Evolutionary conservation across 2,329 filamentous ascomycete species (phyloP).

Genomic region (Curvularia lunata): DNA sequence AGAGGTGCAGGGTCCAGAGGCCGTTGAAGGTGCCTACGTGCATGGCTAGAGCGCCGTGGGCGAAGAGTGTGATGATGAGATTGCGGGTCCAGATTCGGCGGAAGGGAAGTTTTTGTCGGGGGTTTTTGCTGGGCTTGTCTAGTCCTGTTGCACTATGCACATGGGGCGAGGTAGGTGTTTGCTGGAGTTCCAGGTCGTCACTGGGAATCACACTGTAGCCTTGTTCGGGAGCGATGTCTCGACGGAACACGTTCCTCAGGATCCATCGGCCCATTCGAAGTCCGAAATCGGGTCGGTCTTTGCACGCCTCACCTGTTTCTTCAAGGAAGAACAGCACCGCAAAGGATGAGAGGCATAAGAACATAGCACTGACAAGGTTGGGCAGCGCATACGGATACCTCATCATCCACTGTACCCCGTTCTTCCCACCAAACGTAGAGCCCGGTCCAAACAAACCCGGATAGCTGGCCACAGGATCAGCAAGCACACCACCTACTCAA

Average conservation of each 20-base stretch:
- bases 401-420: slow-evolving; percentile 68
- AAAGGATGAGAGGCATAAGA: slow-evolving; percentile 62
- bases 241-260: slow-evolving; percentile 41
- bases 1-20: slow-evolving; percentile 59
- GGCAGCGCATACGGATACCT: slow-evolving; percentile 73
- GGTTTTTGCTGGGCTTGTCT: slow-evolving; percentile 19
- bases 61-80: slow-evolving; percentile 52
- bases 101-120: slow-evolving; percentile 51
- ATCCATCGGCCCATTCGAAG: slow-evolving; percentile 51
- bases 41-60: slow-evolving; percentile 55
- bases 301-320: slow-evolving; percentile 58
- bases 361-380: slow-evolving; percentile 68
- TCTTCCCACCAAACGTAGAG: slow-evolving; percentile 61
- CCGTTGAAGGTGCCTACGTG: slow-evolving; percentile 59
- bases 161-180: slow-evolving; percentile 35
- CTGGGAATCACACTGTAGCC: slow-evolving; percentile 43
- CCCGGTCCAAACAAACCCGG: slow-evolving; percentile 68
- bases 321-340: slow-evolving; percentile 69
- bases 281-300: slow-evolving; percentile 51
- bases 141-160: slow-evolving; percentile 5
- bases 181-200: slow-evolving; percentile 42
- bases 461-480: slow-evolving; percentile 68
- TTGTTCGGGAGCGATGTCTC: slow-evolving; percentile 23
- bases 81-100: slow-evolving; percentile 56
- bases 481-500: slow-evolving; percentile 67